Conservation (phyloP, 1,139 yeast genomes). For the Yamadazyma dendronema region DNA sequence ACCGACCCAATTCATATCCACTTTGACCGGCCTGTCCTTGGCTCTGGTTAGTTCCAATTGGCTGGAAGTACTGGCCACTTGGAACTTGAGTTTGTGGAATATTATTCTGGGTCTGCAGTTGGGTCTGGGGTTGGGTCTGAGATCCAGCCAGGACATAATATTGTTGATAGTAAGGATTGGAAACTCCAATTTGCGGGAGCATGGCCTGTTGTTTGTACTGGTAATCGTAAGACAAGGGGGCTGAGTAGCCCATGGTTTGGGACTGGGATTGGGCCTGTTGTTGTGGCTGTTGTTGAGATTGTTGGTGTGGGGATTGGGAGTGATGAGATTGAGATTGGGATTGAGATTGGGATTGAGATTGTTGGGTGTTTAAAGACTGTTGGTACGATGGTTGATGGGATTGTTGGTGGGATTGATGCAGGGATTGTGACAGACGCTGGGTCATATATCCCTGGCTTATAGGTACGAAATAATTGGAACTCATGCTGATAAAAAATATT, state of each 20-base stretch:
- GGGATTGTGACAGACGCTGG: slow-evolving; percentile 4
- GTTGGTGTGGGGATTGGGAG: slow-evolving; percentile 1
- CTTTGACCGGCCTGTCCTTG: neutral
- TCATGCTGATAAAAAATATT: slow-evolving; percentile 1
- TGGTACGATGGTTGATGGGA: slow-evolving; percentile 2
- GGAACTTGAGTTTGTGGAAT: neutral
- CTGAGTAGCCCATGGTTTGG: neutral
- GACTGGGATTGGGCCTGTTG: slow-evolving; percentile 2
- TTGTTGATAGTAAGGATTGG: neutral
- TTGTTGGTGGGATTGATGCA: neutral
- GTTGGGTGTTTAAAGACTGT: slow-evolving; percentile 10
- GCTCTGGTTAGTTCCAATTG: no score
- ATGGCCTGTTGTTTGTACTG: slow-evolving; percentile 9
- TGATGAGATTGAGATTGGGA: slow-evolving; percentile 1
- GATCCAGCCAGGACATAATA: neutral
- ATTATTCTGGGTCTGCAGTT: slow-evolving; percentile 1
- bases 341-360: slow-evolving; percentile 8
- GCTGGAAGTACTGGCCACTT: no score
- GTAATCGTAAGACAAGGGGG: slow-evolving; percentile 5
- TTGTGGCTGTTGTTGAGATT: neutral
- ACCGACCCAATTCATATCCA: no score
- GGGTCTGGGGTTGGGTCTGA: neutral
- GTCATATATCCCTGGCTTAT: slow-evolving; percentile 4
- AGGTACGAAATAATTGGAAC: slow-evolving; percentile 9
- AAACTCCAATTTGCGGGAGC: slow-evolving; percentile 5